These are phyloP conservation scores for Verticillium isaacii DNA, from an alignment of 2,329 filamentous ascomycete species.

Conservation along the genomic window DNA sequence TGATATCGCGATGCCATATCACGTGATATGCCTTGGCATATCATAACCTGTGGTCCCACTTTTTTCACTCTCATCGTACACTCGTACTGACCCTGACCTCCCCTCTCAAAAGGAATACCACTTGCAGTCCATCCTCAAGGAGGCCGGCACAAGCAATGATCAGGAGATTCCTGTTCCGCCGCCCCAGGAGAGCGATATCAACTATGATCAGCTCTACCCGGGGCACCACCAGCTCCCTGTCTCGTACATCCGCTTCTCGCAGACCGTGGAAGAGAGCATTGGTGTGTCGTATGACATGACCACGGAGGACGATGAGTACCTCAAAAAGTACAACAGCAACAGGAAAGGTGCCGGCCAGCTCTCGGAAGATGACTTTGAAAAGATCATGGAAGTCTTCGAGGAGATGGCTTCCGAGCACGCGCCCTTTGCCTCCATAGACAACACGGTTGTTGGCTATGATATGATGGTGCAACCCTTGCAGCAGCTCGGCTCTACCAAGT, in stretches of 20 bases:
- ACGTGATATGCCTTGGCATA: constrained; percentile 31
- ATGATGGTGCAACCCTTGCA: constrained; percentile 67
- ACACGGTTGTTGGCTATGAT: constrained; percentile 73
- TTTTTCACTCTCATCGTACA: constrained; percentile 9
- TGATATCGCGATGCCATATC: constrained; percentile 43
- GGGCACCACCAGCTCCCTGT: constrained; percentile 75
- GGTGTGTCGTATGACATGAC: constrained; percentile 93
- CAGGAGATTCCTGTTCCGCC: constrained; percentile 64
- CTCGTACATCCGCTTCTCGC: constrained; percentile 96
- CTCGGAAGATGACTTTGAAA: constrained; percentile 88
- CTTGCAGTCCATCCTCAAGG: constrained; percentile 73
- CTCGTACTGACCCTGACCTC: constrained; percentile 22
- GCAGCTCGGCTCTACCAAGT: constrained; percentile 41
- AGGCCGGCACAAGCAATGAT: constrained; percentile 49
- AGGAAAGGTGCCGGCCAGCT: constrained; percentile 60
- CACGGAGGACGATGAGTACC: constrained; percentile 79
- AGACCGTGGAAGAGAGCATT: constrained; percentile 93
- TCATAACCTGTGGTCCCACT: background rate
- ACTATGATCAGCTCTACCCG: constrained; percentile 87
- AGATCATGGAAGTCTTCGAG: constrained; percentile 92
- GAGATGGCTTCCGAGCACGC: constrained; percentile 78
- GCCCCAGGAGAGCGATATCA: constrained; percentile 59
- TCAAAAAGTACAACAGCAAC: constrained; percentile 80
- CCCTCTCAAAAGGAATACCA: constrained; percentile 72
- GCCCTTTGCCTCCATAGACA: constrained; percentile 86